Conservation (phyloP, 768 basidiomycete species). For the Galerina sulciceps region DNA sequence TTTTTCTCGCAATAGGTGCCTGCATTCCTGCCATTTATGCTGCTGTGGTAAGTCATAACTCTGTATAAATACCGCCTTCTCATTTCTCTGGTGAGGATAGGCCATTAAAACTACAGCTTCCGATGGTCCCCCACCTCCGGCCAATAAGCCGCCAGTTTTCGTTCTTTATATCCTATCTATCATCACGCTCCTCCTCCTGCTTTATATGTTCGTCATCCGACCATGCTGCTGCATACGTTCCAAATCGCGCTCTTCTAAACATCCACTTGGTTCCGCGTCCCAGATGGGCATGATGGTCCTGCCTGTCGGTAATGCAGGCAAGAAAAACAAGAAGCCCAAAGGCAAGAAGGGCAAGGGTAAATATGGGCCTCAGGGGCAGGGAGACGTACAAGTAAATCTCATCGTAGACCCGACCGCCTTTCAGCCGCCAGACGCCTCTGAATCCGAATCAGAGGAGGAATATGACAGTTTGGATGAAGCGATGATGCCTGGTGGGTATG, state of each 20-base stretch:
- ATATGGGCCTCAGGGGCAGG: conserved; percentile 36
- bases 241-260: conserved; percentile 19
- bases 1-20: conserved; percentile 53
- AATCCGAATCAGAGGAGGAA: conserved; percentile 41
- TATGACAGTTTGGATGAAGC: conserved; percentile 35
- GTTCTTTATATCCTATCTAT: conserved; percentile 62
- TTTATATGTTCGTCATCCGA: conserved; percentile 61
- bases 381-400: conserved; percentile 72
- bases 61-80: conserved; percentile 9
- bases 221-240: conserved; percentile 54
- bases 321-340: conserved; percentile 34
- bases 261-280: conserved; percentile 37
- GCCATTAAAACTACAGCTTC: conserved; percentile 55
- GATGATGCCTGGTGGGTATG: conserved; percentile 41
- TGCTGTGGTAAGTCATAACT: conserved; percentile 51
- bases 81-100: conserved; percentile 31
- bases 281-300: conserved; percentile 71
- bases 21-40: conserved; percentile 64
- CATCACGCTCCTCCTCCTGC: conserved; percentile 50
- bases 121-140: conserved; percentile 53
- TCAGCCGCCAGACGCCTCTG: conserved; percentile 41
- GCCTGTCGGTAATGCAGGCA: conserved; percentile 48
- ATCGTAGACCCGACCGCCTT: conserved; percentile 73
- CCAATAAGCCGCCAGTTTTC: conserved; percentile 54
- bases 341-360: conserved; percentile 44